phyloP scores from a whole-genome alignment of 352 stramenopile species.

The Phytopythium oedochilum region DNA sequence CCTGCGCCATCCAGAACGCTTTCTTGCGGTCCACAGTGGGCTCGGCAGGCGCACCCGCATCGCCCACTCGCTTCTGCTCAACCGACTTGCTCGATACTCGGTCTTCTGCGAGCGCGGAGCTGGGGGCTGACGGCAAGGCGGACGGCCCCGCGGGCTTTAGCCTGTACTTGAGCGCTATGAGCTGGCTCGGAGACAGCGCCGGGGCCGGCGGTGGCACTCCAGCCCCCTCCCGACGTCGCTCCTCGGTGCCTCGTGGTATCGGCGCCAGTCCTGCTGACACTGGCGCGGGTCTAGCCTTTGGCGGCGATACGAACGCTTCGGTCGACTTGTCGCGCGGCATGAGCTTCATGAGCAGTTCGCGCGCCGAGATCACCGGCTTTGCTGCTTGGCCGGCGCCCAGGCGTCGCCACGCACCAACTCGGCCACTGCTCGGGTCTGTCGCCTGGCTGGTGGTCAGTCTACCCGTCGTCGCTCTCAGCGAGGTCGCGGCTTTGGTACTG shows the following conservation, averaged over 20 bases:
- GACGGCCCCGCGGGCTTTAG: conserved; percentile 7
- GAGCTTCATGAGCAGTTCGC: conserved; percentile 47
- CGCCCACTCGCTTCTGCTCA: not conserved
- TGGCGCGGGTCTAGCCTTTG: conserved; percentile 1
- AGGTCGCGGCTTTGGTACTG: not conserved
- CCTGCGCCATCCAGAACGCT: conserved; percentile 24
- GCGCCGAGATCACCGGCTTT: conserved; percentile 63
- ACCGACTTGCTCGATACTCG: not conserved
- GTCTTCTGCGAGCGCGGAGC: not conserved
- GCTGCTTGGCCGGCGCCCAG: not conserved
- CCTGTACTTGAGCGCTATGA: conserved; percentile 64
- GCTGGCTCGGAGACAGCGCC: conserved; percentile 33
- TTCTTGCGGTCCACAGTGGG: conserved; percentile 7
- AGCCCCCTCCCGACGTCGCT: no score
- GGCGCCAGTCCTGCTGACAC: not conserved
- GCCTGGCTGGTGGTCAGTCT: not conserved
- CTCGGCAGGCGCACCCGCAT: not conserved
- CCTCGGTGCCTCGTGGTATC: not conserved
- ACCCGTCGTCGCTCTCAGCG: not conserved
- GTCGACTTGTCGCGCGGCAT: conserved; percentile 17
- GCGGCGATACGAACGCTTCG: conserved; percentile 3
- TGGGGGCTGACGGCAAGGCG: no score
- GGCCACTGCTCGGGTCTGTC: no score
- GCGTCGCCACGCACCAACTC: not conserved
- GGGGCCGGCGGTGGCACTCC: conserved; percentile 7